These are phyloP conservation scores for Metarhizium humberi DNA, from an alignment of 2,329 filamentous ascomycete species.

Conservation along the genomic window DNA sequence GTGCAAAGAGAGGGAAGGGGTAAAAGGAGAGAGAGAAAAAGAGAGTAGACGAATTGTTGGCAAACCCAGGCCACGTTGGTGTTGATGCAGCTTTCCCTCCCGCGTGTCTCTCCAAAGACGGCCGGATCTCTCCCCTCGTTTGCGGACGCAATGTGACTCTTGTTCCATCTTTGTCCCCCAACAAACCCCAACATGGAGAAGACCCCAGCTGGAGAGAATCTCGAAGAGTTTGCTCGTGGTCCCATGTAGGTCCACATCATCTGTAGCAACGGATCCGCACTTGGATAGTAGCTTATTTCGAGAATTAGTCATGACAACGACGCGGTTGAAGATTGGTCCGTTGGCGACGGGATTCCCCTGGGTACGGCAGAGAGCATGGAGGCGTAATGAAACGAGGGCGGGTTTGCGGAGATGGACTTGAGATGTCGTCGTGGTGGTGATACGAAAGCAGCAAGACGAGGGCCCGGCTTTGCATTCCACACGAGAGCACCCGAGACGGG, in stretches of 20 bases:
- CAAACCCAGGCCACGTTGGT: too few species aligned
- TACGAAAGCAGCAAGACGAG: too few species aligned
- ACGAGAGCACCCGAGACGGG: too few species aligned
- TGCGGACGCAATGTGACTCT: neutral
- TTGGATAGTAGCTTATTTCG: conserved; percentile 8
- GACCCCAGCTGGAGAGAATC: neutral
- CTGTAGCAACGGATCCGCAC: conserved; percentile 8
- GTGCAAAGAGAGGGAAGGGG: too few species aligned
- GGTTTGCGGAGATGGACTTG: too few species aligned
- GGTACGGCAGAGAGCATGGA: neutral
- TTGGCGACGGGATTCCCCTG: neutral
- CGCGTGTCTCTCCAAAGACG: neutral
- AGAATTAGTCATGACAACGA: neutral
- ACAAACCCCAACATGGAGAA: neutral
- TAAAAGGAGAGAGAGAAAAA: too few species aligned
- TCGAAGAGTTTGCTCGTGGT: neutral
- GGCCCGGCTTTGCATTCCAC: too few species aligned
- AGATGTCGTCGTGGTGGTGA: too few species aligned
- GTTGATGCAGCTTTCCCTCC: too few species aligned
- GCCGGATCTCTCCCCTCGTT: neutral
- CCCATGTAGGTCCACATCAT: neutral
- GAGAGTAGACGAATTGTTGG: too few species aligned
- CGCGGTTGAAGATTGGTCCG: neutral
- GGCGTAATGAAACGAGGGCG: too few species aligned
- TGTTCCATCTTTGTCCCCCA: too few species aligned